These are phyloP conservation scores for Botryosphaeria dothidea DNA, from an alignment of 2,329 filamentous ascomycete species.

Conservation along the genomic window DNA sequence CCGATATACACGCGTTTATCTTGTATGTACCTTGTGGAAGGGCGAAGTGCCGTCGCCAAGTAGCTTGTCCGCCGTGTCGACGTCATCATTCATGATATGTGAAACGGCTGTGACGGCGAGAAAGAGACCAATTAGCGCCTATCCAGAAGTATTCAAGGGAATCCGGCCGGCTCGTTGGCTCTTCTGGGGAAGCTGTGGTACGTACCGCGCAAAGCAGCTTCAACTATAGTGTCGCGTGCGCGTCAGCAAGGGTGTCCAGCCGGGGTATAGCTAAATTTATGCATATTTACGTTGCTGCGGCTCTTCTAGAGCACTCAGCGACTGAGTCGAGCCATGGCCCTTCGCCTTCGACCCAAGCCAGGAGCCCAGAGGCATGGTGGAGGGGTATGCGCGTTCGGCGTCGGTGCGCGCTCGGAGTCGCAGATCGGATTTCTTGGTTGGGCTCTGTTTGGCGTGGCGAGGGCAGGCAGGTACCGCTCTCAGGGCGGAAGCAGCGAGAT, in stretches of 20 bases:
- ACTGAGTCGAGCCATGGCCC: constrained; percentile 50
- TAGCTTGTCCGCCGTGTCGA: constrained; percentile 76
- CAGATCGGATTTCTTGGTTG: background rate
- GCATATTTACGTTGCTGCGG: constrained; percentile 53
- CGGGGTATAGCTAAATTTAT: background rate
- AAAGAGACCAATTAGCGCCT: background rate
- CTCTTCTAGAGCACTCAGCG: constrained; percentile 59
- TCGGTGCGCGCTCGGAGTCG: background rate
- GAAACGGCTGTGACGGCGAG: constrained; percentile 54
- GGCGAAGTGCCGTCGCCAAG: constrained; percentile 73
- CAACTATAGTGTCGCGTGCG: constrained; percentile 32
- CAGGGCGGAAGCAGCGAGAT: background rate
- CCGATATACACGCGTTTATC: background rate
- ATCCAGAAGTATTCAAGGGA: background rate
- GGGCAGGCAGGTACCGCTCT: background rate
- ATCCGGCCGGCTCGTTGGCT: background rate
- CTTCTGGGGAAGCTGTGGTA: background rate
- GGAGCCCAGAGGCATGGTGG: constrained; percentile 15
- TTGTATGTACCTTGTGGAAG: constrained; percentile 69
- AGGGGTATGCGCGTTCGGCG: background rate
- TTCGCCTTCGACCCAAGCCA: constrained; percentile 41
- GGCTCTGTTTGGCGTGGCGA: background rate
- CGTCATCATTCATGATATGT: constrained; percentile 85
- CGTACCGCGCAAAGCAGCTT: constrained; percentile 50
- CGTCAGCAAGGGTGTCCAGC: constrained; percentile 25